Evolutionary conservation across 2,329 filamentous ascomycete species (phyloP), one percentile per base, ranked within the genome.

Genomic region (Pyrenochaeta sp.): DNA sequence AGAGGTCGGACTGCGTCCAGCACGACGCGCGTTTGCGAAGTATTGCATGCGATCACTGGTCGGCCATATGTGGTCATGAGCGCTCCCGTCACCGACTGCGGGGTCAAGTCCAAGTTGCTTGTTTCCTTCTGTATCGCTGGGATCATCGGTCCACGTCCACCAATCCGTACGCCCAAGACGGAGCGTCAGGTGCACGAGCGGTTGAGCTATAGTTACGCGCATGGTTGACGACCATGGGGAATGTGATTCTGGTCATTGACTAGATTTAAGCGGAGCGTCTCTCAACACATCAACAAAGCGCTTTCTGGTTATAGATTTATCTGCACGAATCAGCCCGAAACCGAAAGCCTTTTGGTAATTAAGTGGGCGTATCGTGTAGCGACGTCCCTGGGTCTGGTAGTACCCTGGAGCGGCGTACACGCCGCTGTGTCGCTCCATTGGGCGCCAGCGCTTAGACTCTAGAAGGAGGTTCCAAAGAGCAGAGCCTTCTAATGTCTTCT

Each of bases 51-150:
- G 52, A 13, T 46, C 19, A 10, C 42, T 27, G 2, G 62, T 63
- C 8, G 61, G 54, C 1, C 62, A 56, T 15, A 39, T n/a, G 2
- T 19, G 2, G 0, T 25, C 8, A 8, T 54, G 9, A 1, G 28
- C 22, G 15, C 22, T 30, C 1, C 37, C 48, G 39, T 43, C 37
- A 9, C 65, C 65, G 32, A 65, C 28, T 1, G 59, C 55, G 5
- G 72, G 71, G 15, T 74, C 71, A 5, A 74, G 59, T 22, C 39
- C 63, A 2, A 73, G 64, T 8, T 65, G 58, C 2, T 53, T 1
- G 10, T 4, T 7, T 0, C 39, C 9, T 22, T 57, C 8, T 0
- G 45, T 42, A 8, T 13, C 43, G 12, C 19, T 34, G 0, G 62
- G 55, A 27, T 56, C 4, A 9, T 58, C 45, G 5, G 45, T 51